Conservation (phyloP, 139 green algal genomes). For the Chlorella sorokiniana region DNA sequence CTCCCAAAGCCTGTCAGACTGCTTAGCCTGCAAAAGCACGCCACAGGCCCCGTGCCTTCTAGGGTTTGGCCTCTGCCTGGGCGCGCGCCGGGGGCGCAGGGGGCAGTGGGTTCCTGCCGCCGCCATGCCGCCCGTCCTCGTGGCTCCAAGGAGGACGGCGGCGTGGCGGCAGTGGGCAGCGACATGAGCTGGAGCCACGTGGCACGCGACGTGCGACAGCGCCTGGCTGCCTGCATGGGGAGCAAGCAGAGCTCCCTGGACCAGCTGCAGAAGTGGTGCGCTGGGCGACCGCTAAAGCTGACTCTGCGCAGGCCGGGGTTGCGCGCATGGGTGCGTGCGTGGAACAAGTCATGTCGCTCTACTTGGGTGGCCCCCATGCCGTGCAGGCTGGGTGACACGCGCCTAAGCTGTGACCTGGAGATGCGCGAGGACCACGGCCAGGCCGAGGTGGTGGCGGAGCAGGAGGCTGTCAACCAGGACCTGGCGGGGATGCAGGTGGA, state of each 20-base stretch:
- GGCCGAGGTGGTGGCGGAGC: conserved; percentile 12
- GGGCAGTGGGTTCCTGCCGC: no score
- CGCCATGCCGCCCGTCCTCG: no score
- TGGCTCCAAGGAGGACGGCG: not conserved
- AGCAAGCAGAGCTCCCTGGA: not conserved
- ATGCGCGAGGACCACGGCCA: conserved; percentile 15
- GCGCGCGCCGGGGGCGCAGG: no score
- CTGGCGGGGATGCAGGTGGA: not conserved
- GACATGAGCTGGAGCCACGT: conserved; percentile 18
- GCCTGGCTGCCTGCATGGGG: not conserved
- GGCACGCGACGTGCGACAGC: not conserved
- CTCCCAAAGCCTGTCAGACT: no score
- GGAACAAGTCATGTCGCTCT: not conserved
- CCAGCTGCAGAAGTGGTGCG: conserved; percentile 24
- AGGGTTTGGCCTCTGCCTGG: no score
- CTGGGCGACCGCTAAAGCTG: no score
- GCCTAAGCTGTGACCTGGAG: not conserved
- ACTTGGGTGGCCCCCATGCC: not conserved
- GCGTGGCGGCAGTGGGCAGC: not conserved
- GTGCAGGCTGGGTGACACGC: conserved; percentile 1
- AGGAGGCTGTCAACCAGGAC: conserved; percentile 2
- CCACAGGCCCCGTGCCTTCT: no score
- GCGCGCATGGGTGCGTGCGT: not conserved
- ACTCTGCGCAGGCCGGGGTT: not conserved
- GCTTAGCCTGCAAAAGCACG: no score